Evolutionary conservation across 306 rosid species (phyloP).

Genomic region (Dalbergia cochinchinensis): DNA sequence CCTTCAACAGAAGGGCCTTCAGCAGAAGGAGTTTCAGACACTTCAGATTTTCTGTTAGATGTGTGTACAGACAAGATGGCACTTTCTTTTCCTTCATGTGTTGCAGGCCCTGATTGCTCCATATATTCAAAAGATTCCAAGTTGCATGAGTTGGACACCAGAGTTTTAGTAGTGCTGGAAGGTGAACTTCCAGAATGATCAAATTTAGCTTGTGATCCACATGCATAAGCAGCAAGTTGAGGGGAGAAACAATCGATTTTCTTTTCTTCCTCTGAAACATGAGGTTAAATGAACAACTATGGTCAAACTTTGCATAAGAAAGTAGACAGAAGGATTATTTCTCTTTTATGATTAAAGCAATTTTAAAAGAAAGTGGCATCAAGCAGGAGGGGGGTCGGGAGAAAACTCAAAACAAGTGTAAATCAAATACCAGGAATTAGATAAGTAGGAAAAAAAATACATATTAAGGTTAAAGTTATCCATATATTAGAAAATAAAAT

Average conservation of each 20-base stretch:
- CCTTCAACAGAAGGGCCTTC: conserved; percentile 49
- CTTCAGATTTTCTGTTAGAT: conserved; percentile 47
- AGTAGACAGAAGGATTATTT: conserved; percentile 23
- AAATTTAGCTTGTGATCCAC: conserved; percentile 47
- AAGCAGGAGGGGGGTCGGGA: neutral
- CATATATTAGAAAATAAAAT: neutral
- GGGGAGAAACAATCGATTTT: conserved; percentile 53
- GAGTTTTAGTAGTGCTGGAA: conserved; percentile 27
- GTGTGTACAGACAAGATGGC: conserved; percentile 18
- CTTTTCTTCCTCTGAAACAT: conserved; percentile 73
- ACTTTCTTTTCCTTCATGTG: conserved; percentile 41
- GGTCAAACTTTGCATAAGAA: conserved; percentile 28
- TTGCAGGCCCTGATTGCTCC: conserved; percentile 38
- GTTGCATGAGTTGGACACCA: conserved; percentile 30
- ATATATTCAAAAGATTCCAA: conserved; percentile 33
- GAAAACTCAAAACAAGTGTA: neutral
- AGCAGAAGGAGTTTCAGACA: conserved; percentile 42
- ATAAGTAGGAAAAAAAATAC: neutral
- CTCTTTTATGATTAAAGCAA: conserved; percentile 25
- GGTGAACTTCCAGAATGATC: conserved; percentile 44
- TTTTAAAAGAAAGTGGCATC: conserved; percentile 12
- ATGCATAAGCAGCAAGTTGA: conserved; percentile 60
- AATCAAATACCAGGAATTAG: neutral
- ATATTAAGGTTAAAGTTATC: neutral
- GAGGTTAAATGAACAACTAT: conserved; percentile 10